Base-by-base conservation (phyloP, 148 eudicot genomes). In the Chenopodium berlandieri region DNA sequence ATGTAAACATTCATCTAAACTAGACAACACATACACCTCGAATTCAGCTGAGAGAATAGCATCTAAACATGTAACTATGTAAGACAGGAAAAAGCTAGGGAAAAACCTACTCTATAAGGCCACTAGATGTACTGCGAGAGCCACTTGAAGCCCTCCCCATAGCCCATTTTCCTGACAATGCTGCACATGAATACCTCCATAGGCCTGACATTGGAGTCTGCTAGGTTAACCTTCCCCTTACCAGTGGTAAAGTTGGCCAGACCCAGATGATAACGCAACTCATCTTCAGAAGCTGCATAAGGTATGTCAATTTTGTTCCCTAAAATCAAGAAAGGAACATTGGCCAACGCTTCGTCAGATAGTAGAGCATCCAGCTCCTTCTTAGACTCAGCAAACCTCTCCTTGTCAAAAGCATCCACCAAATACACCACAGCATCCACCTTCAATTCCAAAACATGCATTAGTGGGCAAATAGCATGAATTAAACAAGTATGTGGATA, bases 131-230 rank as follows among this genome's bases (percentile, higher is more conserved):
- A 94, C 81, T 92, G 98, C 71, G 97, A 92, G 48, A 94, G 81
- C 98, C 97, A 92, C 88, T 90, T 92, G 88, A 94, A 94, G 58
- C 97, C 97, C 58, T 94, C 98, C 11, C 98, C 98, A 56, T 94
- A 94, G 7, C 97, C 98, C 98, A 94, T 94, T 82, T 94, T 92
- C 81, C 90, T 86, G 31, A 92, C 98, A 17, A 94, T 91, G 88
- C 93, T 92, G 88, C 98, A 92, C 98, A 92, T 92, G 89, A 90
- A 94, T 8, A 94, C 91, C 86, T 94, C 98, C 62, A 92, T 85
- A 3, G 97, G 96, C 4, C 97, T 92, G 23, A 94, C 91, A 62
- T 91, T 86, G 4, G 97, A 86, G 34, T 89, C 95, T 1, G 82
- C 86, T 76, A 92, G 84, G 85, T 90, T 90, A 27, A 94, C 96